A percentile compares a stretch with the other conserved stretches of the same genome.
These are phyloP conservation scores for Allium cepa DNA, from an alignment of 106 monocot genomes.

Conservation along the genomic window DNA sequence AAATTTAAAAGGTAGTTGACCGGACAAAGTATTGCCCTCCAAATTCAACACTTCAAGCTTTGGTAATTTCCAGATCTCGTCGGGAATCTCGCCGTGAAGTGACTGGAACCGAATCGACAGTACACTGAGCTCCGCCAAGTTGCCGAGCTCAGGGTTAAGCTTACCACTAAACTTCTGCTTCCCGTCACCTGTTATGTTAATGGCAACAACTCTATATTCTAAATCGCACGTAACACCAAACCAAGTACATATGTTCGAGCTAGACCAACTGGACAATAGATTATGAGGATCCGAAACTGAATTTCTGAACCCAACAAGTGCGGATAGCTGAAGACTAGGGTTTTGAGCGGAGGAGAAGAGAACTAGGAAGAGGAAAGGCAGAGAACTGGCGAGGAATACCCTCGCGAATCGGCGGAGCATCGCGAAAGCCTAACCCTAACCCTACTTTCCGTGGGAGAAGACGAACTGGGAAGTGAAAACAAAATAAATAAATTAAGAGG, in stretches of 20 bases:
- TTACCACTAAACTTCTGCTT: not conserved
- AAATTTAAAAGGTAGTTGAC: conserved; percentile 34
- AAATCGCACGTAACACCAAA: conserved; percentile 39
- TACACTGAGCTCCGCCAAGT: conserved; percentile 23
- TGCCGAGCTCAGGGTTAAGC: conserved; percentile 6
- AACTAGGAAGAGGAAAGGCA: conserved; percentile 4
- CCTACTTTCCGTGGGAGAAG: conserved; percentile 8
- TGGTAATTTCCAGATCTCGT: conserved; percentile 20
- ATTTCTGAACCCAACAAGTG: conserved; percentile 44
- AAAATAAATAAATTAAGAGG: not conserved
- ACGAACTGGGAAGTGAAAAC: too few relatives aligned
- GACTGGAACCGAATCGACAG: conserved; percentile 31
- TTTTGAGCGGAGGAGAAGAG: not conserved
- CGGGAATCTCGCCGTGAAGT: conserved; percentile 28
- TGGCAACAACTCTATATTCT: conserved; percentile 18
- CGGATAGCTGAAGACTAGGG: conserved; percentile 13
- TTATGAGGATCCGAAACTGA: conserved; percentile 42
- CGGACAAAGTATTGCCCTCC: conserved; percentile 31
- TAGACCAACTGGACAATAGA: conserved; percentile 34
- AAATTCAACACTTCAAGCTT: conserved; percentile 27
- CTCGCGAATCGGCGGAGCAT: conserved; percentile 17
- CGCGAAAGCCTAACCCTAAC: conserved; percentile 5
- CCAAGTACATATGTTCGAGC: conserved; percentile 33
- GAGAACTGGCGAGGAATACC: conserved; percentile 2
- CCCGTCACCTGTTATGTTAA: conserved; percentile 19